A percentile compares a stretch with the other conserved stretches of the same genome.
phyloP scores from a whole-genome alignment of 2,329 filamentous ascomycete species.

The Endothia cerciana region DNA sequence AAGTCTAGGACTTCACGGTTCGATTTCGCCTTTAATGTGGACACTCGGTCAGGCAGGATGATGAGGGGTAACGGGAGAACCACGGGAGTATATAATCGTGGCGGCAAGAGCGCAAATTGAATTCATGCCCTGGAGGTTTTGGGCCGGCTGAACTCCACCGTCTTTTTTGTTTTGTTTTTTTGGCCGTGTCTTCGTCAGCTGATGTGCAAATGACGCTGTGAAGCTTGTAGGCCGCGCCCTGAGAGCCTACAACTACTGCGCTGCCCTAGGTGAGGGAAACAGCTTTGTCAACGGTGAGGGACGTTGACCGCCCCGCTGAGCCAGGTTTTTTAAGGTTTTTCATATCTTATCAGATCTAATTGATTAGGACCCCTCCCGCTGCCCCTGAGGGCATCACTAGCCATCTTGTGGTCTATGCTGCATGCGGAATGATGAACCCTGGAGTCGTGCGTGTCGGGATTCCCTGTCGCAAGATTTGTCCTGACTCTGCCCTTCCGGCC shows the following conservation, averaged over 20 bases:
- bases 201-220: neutral
- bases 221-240: neutral
- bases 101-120: slow-evolving; percentile 13
- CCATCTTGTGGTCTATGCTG: slow-evolving; percentile 2
- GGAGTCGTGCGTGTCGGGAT: neutral
- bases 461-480: neutral
- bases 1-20: neutral
- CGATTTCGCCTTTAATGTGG: neutral
- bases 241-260: neutral
- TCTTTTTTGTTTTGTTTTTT: neutral
- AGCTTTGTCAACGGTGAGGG: no score
- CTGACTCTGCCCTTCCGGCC: neutral
- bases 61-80: neutral
- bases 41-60: neutral
- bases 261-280: no score
- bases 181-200: neutral
- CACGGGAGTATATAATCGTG: neutral
- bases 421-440: neutral
- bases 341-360: slow-evolving; percentile 6
- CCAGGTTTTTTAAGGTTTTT: slow-evolving; percentile 1
- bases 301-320: neutral
- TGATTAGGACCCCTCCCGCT: neutral
- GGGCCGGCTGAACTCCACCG: neutral
- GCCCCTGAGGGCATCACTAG: neutral
- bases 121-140: slow-evolving; percentile 2